These are phyloP conservation scores for Ligustrum vulgare DNA, from an alignment of 257 asterid genomes.

Conservation along the genomic window DNA sequence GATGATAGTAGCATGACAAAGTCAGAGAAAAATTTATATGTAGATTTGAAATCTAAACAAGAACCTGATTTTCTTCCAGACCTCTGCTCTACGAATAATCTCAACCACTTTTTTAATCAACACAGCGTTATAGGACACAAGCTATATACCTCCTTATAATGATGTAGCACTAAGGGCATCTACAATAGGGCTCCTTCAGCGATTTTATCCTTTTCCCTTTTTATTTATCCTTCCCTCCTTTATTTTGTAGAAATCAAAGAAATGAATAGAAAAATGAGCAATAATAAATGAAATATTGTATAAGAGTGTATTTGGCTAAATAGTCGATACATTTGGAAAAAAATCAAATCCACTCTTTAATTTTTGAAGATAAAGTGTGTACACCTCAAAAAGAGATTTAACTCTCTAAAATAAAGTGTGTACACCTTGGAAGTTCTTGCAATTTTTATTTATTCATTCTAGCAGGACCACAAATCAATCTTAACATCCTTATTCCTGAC, in stretches of 20 bases:
- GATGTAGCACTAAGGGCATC: background rate
- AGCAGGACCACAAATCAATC: background rate
- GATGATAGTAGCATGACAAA: constrained; percentile 2
- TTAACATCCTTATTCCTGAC: background rate
- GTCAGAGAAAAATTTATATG: background rate
- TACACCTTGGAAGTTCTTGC: background rate
- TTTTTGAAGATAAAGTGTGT: no score
- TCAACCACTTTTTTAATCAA: background rate
- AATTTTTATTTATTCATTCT: background rate
- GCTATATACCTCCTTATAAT: background rate
- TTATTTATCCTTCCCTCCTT: no score
- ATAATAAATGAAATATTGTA: no score
- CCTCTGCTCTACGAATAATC: background rate
- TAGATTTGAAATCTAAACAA: background rate
- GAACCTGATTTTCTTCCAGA: background rate
- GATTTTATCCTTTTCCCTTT: no score
- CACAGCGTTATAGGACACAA: background rate
- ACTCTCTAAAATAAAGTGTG: no score
- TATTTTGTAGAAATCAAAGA: no score
- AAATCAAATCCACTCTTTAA: no score
- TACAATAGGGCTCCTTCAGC: no score
- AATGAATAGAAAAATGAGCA: no score
- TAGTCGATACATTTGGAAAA: no score
- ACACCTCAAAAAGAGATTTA: no score
- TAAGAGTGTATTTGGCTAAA: no score